phyloP scores from a whole-genome alignment of 2,329 filamentous ascomycete genomes.

The Truncatella angustata region DNA sequence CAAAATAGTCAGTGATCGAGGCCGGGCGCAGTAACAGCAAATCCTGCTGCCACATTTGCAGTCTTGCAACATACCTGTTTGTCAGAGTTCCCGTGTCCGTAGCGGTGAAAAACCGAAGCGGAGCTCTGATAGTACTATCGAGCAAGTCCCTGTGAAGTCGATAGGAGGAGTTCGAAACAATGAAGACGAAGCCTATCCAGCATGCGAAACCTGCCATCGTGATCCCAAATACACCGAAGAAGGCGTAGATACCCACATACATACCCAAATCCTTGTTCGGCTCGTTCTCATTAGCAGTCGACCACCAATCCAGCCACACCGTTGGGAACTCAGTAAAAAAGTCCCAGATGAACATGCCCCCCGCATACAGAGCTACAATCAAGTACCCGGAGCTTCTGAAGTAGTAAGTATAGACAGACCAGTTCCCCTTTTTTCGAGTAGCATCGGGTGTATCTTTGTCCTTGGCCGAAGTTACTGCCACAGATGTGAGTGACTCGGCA shows the following conservation, averaged over 20 bases:
- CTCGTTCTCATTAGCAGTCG: constrained; percentile 7
- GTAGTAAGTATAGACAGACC: constrained; percentile 8
- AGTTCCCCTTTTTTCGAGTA: constrained; percentile 7
- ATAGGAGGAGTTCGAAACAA: not conserved
- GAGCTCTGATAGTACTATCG: not conserved
- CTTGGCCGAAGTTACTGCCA: not conserved
- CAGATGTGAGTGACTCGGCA: not conserved
- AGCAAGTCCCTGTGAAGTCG: constrained; percentile 3
- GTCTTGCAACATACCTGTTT: constrained; percentile 2
- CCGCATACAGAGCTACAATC: not conserved
- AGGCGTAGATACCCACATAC: constrained; percentile 1
- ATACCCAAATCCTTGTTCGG: constrained; percentile 8
- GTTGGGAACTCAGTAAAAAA: constrained; percentile 9
- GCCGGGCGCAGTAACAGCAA: no score
- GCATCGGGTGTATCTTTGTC: not conserved
- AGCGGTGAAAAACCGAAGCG: constrained; percentile 6
- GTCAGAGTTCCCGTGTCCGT: constrained; percentile 7
- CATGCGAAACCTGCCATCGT: not conserved
- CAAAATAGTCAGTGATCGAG: not conserved
- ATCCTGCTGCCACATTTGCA: no score
- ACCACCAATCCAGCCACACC: constrained; percentile 12
- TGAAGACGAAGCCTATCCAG: constrained; percentile 1
- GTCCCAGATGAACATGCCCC: not conserved
- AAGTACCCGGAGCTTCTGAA: constrained; percentile 1
- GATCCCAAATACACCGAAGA: not conserved